Percentiles rank a stretch among this genome's conserved stretches.
Evolutionary conservation across 495 filamentous ascomycete species (phyloP).

Genomic region (Neurospora sp.): DNA sequence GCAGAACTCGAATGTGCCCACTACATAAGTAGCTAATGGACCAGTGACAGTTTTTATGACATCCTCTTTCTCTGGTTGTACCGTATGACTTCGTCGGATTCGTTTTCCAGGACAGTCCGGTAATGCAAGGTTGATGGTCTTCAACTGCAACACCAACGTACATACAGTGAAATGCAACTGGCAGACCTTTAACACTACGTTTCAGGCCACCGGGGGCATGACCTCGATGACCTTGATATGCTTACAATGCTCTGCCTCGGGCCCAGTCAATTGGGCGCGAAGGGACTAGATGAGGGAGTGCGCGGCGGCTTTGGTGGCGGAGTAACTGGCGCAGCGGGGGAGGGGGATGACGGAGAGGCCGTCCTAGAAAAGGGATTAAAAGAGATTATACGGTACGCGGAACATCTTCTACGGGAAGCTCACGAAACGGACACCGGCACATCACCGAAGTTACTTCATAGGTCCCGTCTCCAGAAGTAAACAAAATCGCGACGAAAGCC

Average conservation of each 20-base stretch:
- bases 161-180: too few species aligned
- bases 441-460: neutral
- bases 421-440: neutral
- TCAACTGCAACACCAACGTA: too few species aligned
- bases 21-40: too few species aligned
- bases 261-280: slow-evolving; percentile 43
- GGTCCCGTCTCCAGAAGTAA: neutral
- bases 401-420: neutral
- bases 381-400: too few species aligned
- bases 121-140: too few species aligned
- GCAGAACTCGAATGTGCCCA: neutral
- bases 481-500: too few species aligned
- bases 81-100: too few species aligned
- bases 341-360: slow-evolving; percentile 47
- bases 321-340: slow-evolving; percentile 42
- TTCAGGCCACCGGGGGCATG: slow-evolving; percentile 44
- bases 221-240: slow-evolving; percentile 52
- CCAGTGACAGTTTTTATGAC: too few species aligned
- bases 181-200: too few species aligned
- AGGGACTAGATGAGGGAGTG: slow-evolving; percentile 48
- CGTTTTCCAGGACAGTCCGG: too few species aligned
- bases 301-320: slow-evolving; percentile 49
- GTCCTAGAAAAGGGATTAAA: too few species aligned
- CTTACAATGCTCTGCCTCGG: neutral
- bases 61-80: neutral